Evolutionary conservation across 2,329 filamentous ascomycete species (phyloP).

Genomic region (Phialemonium atrogriseum): DNA sequence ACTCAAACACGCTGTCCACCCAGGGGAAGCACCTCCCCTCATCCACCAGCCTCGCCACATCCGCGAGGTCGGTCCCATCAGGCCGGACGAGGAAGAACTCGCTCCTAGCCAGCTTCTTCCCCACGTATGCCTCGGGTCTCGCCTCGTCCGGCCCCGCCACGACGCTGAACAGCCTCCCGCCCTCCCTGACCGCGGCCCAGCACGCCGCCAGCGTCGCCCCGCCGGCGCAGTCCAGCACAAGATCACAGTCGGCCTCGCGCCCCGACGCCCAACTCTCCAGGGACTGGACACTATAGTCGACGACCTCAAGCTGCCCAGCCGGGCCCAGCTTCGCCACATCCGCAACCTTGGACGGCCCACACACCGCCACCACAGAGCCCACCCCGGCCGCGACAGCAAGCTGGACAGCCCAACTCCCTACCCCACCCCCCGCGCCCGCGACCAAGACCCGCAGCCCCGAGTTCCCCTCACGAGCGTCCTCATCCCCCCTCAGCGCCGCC

Average conservation of each 20-base stretch:
- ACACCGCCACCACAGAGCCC: slow-evolving; percentile 25
- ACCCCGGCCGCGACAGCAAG: slow-evolving; percentile 26
- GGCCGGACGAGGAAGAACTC: slow-evolving; percentile 29
- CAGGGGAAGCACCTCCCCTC: slow-evolving; percentile 20
- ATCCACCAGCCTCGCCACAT: slow-evolving; percentile 25
- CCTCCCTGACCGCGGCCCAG: slow-evolving; percentile 26
- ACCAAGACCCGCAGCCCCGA: slow-evolving; percentile 24
- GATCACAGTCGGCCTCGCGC: slow-evolving; percentile 20
- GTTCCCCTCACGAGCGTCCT: slow-evolving; percentile 16
- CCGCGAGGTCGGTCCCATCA: slow-evolving; percentile 23
- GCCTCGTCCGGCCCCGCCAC: slow-evolving; percentile 18
- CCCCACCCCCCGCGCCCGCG: slow-evolving; percentile 28
- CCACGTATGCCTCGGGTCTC: slow-evolving; percentile 19
- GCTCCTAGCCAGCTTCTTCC: slow-evolving; percentile 20
- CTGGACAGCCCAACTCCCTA: slow-evolving; percentile 31
- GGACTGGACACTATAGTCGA: slow-evolving; percentile 25
- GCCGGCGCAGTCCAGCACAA: slow-evolving; percentile 29
- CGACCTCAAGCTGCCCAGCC: slow-evolving; percentile 23
- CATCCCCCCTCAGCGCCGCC: slow-evolving; percentile 18
- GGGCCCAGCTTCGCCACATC: slow-evolving; percentile 24
- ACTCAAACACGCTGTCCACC: slow-evolving; percentile 29
- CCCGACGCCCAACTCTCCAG: slow-evolving; percentile 22
- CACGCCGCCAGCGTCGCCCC: slow-evolving; percentile 20
- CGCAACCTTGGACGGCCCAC: slow-evolving; percentile 19
- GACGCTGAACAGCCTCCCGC: slow-evolving; percentile 25